Evolutionary conservation across 306 rosid genomes (phyloP), one percentile per base, ranked within the genome.

Genomic region (Fragaria vesca): DNA sequence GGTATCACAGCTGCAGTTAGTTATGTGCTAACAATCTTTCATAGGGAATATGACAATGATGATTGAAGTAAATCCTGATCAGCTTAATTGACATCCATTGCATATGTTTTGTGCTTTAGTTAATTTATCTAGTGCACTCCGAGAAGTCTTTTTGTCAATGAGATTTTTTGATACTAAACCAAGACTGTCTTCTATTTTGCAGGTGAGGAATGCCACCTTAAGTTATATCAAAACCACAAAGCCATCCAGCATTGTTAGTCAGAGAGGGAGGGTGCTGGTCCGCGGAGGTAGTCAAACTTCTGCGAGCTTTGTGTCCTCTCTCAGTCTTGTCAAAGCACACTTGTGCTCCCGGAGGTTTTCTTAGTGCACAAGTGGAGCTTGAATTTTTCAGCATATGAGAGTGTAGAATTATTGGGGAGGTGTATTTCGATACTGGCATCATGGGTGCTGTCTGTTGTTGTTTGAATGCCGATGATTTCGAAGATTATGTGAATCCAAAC

Each of bases 361-460:
- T 68, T 80, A 26, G 66, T 75, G 61, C 81, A 54, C 81, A 75
- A 75, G 69, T 72, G 76, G 80, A 57, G 47, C 60, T 62, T 79
- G 62, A 75, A 69, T 80, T 42, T 52, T 57, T 81, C 36, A 26
- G 79, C 72, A 13, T 48, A 84, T 78, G 73, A 79, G 69, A 75
- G 82, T 80, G 85, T 81, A 80, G 83, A 77, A 81, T 72, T 76
- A 45, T 78, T 73, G 71, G 60, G 71, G 81, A 75, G 81, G 63
- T 32, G 40, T 84, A 48, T 17, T 72, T 76, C 77, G 76, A 81
- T 76, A 84, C 88, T 78, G 85, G 89, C 89, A 85, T 65, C 72
- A 95, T 95, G 98, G 98, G 98, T 78, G 83, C 98, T 65, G 97
- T 92, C 76, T 95, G 97, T 83, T 89, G 98, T 82, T 95, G 98